Percentiles rank a stretch among this genome's conserved stretches.
Conservation (phyloP, 345 rosid genomes). For the Rubroshorea leprosula region DNA sequence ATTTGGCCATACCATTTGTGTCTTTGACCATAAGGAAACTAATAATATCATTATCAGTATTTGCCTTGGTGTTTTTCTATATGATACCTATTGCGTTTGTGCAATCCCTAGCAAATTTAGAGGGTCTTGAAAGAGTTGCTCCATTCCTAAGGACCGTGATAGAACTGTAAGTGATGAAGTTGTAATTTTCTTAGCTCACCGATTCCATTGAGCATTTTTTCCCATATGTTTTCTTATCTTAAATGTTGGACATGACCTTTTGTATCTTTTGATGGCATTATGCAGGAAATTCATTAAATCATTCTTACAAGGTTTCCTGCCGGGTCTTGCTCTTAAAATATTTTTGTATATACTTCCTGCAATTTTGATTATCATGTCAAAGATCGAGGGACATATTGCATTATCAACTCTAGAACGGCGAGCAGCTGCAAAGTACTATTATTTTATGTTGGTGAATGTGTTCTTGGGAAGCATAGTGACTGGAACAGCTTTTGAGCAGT, state of each 20-base stretch:
- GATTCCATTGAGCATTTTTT: too few relatives aligned
- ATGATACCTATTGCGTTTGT: slow-evolving; percentile 99
- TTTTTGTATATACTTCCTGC: slow-evolving; percentile 73
- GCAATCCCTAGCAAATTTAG: slow-evolving; percentile 93
- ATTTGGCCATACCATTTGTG: slow-evolving; percentile 86
- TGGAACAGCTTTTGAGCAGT: slow-evolving; percentile 92
- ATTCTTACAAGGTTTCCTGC: slow-evolving; percentile 94
- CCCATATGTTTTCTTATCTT: neutral
- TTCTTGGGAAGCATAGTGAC: slow-evolving; percentile 92
- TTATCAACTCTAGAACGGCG: slow-evolving; percentile 71
- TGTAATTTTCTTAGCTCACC: too few relatives aligned
- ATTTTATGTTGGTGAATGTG: slow-evolving; percentile 94
- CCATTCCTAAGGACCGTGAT: slow-evolving; percentile 90
- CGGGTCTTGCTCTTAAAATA: slow-evolving; percentile 87
- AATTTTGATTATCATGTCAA: slow-evolving; percentile 80
- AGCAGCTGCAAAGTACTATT: slow-evolving; percentile 85
- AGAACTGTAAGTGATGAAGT: slow-evolving; percentile 69
- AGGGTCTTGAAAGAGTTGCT: slow-evolving; percentile 85
- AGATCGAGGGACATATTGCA: slow-evolving; percentile 87
- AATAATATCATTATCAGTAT: slow-evolving; percentile 59
- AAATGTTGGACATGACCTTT: neutral
- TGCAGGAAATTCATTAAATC: slow-evolving; percentile 89
- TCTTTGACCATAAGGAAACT: slow-evolving; percentile 76
- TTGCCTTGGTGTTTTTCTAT: slow-evolving; percentile 90
- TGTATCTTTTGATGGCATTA: neutral